These are phyloP conservation scores for Calendula officinalis DNA, from an alignment of 129 eudicot species.

Conservation along the genomic window DNA sequence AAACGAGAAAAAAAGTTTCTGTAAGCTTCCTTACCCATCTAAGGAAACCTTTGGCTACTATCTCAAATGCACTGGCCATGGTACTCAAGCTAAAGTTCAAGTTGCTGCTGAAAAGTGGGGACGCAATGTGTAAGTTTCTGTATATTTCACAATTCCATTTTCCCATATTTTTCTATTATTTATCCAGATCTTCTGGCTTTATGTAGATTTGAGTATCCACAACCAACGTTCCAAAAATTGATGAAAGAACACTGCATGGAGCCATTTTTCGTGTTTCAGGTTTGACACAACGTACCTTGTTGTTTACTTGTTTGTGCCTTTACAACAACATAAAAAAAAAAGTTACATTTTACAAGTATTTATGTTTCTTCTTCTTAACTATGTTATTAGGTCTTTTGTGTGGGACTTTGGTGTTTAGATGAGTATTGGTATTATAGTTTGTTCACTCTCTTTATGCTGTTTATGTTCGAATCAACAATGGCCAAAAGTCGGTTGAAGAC, in stretches of 20 bases:
- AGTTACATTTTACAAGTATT: not conserved
- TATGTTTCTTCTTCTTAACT: not conserved
- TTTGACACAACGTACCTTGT: constrained; percentile 23
- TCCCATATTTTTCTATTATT: not conserved
- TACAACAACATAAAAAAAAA: too few species aligned
- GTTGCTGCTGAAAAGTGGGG: constrained; percentile 95
- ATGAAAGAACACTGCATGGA: constrained; percentile 92
- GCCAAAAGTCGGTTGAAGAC: constrained; percentile 90
- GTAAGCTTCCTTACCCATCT: constrained; percentile 83
- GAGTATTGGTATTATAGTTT: constrained; percentile 88
- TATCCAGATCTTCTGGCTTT: constrained; percentile 14
- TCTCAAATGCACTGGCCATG: constrained; percentile 75
- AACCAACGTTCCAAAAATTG: constrained; percentile 75
- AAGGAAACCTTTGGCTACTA: constrained; percentile 83
- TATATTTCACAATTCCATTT: not conserved
- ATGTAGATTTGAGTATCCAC: constrained; percentile 87
- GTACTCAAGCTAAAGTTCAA: constrained; percentile 70
- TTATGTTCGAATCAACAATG: constrained; percentile 90
- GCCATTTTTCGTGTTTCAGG: constrained; percentile 97
- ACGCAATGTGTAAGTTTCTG: constrained; percentile 86
- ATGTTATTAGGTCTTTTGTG: constrained; percentile 64
- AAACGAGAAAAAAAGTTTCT: constrained; percentile 62
- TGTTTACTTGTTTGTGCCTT: not conserved
- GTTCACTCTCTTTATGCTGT: constrained; percentile 85
- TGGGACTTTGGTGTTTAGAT: constrained; percentile 90